Conservation (phyloP, 2,329 filamentous ascomycete genomes). For the Aspergillus versicolor region DNA sequence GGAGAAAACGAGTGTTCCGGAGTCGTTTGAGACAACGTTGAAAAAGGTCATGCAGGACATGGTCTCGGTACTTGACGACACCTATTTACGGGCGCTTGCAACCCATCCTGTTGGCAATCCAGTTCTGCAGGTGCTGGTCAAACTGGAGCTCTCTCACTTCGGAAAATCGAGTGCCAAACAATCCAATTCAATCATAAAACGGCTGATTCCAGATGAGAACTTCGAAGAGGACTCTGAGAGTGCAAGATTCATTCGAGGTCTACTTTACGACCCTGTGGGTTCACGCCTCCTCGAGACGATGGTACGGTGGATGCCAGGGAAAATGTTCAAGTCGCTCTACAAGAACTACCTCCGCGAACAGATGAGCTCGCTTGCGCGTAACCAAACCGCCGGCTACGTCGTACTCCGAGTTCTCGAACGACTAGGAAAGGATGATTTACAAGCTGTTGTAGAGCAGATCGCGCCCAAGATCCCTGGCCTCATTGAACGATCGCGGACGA, state of each 20-base stretch:
- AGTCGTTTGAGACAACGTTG: constrained; percentile 72
- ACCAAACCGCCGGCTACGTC: constrained; percentile 87
- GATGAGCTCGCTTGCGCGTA: constrained; percentile 77
- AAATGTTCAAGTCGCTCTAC: constrained; percentile 87
- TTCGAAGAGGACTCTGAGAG: constrained; percentile 71
- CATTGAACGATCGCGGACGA: constrained; percentile 71
- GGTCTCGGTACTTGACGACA: constrained; percentile 71
- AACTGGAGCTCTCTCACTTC: constrained; percentile 76
- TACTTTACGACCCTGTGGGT: constrained; percentile 87
- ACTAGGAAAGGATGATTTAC: constrained; percentile 81
- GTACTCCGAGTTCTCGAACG: constrained; percentile 80
- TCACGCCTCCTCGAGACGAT: constrained; percentile 88
- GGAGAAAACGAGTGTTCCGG: constrained; percentile 63
- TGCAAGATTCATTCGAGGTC: constrained; percentile 76
- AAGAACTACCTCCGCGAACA: constrained; percentile 75
- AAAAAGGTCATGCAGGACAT: constrained; percentile 80
- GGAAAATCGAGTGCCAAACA: constrained; percentile 66
- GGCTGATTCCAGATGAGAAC: constrained; percentile 76
- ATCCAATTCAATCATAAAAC: constrained; percentile 68
- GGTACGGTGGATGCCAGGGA: constrained; percentile 75
- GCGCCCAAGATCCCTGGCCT: constrained; percentile 70
- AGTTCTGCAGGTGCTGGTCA: constrained; percentile 83
- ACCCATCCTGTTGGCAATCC: constrained; percentile 91
- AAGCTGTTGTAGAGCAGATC: constrained; percentile 69
- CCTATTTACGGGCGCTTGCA: constrained; percentile 77